These are phyloP conservation scores for Fusarium denticulatum DNA, from an alignment of 2,329 filamentous ascomycete species.

Conservation along the genomic window DNA sequence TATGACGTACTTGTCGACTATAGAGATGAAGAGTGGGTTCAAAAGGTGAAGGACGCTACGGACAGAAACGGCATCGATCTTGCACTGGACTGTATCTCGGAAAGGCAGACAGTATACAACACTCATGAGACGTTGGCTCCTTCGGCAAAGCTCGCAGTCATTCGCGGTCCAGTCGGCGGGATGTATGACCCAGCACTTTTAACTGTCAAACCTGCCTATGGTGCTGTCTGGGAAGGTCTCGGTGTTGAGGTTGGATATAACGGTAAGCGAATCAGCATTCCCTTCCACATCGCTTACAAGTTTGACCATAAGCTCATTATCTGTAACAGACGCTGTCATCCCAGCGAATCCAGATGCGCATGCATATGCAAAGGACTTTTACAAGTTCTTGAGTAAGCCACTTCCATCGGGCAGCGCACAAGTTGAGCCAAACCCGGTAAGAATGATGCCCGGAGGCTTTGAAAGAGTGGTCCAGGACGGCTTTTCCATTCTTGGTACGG, in stretches of 20 bases:
- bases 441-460: constrained; percentile 47
- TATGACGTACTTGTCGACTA: constrained; percentile 55
- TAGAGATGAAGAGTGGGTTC: constrained; percentile 47
- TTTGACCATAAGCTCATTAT: rapidly evolving
- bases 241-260: constrained; percentile 53
- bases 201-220: constrained; percentile 49
- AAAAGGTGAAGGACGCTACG: constrained; percentile 41
- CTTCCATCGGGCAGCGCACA: background rate
- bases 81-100: constrained; percentile 53
- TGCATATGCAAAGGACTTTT: constrained; percentile 49
- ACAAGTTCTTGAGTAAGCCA: constrained; percentile 44
- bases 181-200: constrained; percentile 40
- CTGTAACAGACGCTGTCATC: background rate
- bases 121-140: constrained; percentile 42
- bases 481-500: constrained; percentile 40
- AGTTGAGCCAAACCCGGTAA: constrained; percentile 45
- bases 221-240: constrained; percentile 55
- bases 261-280: constrained; percentile 10
- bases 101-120: constrained; percentile 48
- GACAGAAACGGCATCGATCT: constrained; percentile 46
- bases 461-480: constrained; percentile 43
- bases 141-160: constrained; percentile 40
- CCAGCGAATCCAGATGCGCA: constrained; percentile 38
- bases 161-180: constrained; percentile 38
- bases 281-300: rapidly evolving